Conservation (phyloP, 768 basidiomycete species). For the Amanita rimosa region DNA sequence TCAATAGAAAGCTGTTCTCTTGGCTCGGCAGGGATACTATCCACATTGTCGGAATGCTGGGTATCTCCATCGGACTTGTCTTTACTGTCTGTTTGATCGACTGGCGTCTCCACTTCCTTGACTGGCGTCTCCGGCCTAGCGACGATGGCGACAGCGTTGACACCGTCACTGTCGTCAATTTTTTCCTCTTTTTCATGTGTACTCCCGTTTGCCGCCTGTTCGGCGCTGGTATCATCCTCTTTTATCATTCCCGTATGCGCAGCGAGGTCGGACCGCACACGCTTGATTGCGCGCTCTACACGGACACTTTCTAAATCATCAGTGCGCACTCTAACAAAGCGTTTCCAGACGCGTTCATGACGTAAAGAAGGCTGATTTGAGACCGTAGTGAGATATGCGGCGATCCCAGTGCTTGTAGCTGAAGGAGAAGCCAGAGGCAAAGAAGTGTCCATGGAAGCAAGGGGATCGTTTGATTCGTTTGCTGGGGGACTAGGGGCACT, state of each 20-base stretch:
- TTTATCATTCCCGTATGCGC: constrained; percentile 38
- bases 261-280: constrained; percentile 76
- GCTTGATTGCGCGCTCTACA: constrained; percentile 80
- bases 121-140: not conserved
- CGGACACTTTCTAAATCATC: constrained; percentile 85
- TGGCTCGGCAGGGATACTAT: constrained; percentile 8
- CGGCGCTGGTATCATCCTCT: not conserved
- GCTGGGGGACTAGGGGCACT: constrained; percentile 32
- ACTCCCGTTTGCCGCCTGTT: not conserved
- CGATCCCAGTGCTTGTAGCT: constrained; percentile 53
- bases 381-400: constrained; percentile 69
- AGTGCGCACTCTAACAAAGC: constrained; percentile 75
- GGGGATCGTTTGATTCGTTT: constrained; percentile 52
- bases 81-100: not conserved
- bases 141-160: not conserved
- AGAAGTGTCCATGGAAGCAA: constrained; percentile 21
- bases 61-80: not conserved
- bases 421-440: constrained; percentile 23
- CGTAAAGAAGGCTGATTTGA: constrained; percentile 59
- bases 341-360: constrained; percentile 64
- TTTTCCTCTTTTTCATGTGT: not conserved
- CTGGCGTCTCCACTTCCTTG: not conserved
- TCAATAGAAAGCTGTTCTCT: constrained; percentile 23
- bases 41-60: not conserved
- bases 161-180: not conserved